Conservation (phyloP, 352 stramenopile genomes). For the Phytophthora foliorum region DNA sequence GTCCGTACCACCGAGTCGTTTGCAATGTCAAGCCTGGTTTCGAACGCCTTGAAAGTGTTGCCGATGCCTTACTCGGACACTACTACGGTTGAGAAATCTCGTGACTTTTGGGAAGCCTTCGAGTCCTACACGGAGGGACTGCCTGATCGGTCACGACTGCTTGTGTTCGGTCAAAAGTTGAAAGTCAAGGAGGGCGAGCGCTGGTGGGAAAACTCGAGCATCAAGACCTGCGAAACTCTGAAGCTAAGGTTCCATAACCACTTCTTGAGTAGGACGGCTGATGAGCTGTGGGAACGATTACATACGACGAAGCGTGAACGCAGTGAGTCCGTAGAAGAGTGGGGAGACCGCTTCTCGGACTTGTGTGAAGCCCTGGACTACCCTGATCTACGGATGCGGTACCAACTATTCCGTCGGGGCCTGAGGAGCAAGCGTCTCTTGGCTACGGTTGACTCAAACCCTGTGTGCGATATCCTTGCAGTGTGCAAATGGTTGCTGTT, state of each 20-base stretch:
- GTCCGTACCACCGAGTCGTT: not conserved
- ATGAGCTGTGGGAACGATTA: conserved; percentile 6
- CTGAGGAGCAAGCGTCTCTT: not conserved
- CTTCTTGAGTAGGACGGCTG: conserved; percentile 1
- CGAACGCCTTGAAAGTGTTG: not conserved
- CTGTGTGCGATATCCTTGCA: not conserved
- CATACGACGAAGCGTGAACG: not conserved
- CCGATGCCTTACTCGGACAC: not conserved
- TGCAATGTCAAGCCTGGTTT: not conserved
- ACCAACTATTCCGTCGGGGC: not conserved
- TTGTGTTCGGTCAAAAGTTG: not conserved
- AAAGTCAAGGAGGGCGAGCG: not conserved
- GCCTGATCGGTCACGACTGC: not conserved
- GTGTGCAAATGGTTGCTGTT: conserved; percentile 2
- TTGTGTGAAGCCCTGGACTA: conserved; percentile 11
- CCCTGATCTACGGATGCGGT: not conserved
- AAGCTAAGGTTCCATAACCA: conserved; percentile 14
- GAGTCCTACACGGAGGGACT: not conserved
- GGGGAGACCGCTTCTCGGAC: not conserved
- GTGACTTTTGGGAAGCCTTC: conserved; percentile 1
- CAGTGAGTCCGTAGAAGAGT: conserved; percentile 9
- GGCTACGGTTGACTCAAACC: conserved; percentile 1
- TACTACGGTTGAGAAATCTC: conserved; percentile 3
- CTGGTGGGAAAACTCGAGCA: conserved; percentile 8
- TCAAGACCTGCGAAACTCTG: not conserved